Conservation (phyloP, 371 early-diverging fungal species). For the Dichotomocladium elegans region DNA sequence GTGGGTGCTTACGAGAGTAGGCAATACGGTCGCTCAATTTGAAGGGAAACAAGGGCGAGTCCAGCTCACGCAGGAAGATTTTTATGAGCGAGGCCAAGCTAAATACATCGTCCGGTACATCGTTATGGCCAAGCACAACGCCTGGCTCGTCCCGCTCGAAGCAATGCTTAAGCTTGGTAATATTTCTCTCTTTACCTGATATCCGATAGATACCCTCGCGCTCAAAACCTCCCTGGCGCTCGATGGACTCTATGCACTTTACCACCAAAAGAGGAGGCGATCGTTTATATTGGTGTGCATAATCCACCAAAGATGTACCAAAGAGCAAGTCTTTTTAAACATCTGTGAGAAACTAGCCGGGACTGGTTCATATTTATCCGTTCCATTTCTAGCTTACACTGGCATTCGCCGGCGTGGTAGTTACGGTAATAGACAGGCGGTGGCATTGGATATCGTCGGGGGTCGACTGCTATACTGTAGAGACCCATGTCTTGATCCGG, state of each 20-base stretch:
- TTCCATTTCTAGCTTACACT: slow-evolving; percentile 17
- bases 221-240: slow-evolving; percentile 56
- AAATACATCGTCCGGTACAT: slow-evolving; percentile 52
- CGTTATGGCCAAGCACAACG: slow-evolving; percentile 47
- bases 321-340: slow-evolving; percentile 51
- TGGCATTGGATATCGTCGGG: slow-evolving; percentile 2
- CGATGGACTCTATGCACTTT: slow-evolving; percentile 59
- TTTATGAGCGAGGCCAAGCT: slow-evolving; percentile 62
- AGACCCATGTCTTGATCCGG: slow-evolving; percentile 8
- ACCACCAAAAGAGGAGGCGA: slow-evolving; percentile 55
- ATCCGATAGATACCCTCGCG: slow-evolving; percentile 70
- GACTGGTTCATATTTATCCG: background rate
- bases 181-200: slow-evolving; percentile 58
- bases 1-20: slow-evolving; percentile 43
- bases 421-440: slow-evolving; percentile 16
- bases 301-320: slow-evolving; percentile 51
- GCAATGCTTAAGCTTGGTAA: slow-evolving; percentile 49
- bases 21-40: slow-evolving; percentile 49
- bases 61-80: slow-evolving; percentile 60
- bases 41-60: slow-evolving; percentile 65
- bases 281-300: slow-evolving; percentile 40
- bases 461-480: slow-evolving; percentile 4
- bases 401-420: slow-evolving; percentile 23
- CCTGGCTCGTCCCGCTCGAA: slow-evolving; percentile 57
- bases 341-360: slow-evolving; percentile 1